phyloP scores from a whole-genome alignment of 192 early-diverging fungal genomes.

The Linnemannia exigua region DNA sequence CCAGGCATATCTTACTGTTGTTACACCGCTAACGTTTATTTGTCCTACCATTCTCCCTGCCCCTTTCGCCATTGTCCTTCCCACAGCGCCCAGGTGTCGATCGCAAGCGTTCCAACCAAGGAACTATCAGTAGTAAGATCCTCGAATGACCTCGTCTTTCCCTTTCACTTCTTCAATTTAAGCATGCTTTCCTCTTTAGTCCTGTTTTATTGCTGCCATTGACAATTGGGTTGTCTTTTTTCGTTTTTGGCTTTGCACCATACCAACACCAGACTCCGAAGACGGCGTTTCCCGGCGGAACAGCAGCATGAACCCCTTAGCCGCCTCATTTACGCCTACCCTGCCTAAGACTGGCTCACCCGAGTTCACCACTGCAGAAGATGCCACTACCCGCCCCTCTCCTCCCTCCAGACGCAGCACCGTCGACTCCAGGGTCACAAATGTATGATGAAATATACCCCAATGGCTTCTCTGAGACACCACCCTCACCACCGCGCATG shows the following conservation, averaged over 20 bases:
- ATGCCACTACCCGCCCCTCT: not conserved
- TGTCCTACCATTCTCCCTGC: not conserved
- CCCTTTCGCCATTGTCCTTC: not conserved
- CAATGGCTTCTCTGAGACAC: not conserved
- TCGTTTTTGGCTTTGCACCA: not conserved
- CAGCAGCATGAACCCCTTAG: conserved; percentile 38
- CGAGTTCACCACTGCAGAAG: not conserved
- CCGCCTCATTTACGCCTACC: conserved; percentile 26
- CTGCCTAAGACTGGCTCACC: not conserved
- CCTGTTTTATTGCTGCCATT: conserved; percentile 1
- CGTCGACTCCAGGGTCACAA: conserved; percentile 2
- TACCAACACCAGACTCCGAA: conserved; percentile 1
- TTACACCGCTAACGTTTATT: not conserved
- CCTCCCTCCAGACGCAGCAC: not conserved
- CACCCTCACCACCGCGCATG: not conserved
- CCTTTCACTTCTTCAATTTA: conserved; percentile 15
- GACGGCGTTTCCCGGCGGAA: not conserved
- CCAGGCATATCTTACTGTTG: not conserved
- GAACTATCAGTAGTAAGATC: not conserved
- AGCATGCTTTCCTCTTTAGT: not conserved
- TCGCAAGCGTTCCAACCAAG: conserved; percentile 19
- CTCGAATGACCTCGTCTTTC: not conserved
- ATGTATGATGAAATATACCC: not conserved
- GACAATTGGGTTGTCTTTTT: not conserved
- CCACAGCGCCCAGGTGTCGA: conserved; percentile 18